Base-by-base conservation (phyloP, 495 filamentous ascomycete genomes). In the Podospora pseudopauciseta region DNA sequence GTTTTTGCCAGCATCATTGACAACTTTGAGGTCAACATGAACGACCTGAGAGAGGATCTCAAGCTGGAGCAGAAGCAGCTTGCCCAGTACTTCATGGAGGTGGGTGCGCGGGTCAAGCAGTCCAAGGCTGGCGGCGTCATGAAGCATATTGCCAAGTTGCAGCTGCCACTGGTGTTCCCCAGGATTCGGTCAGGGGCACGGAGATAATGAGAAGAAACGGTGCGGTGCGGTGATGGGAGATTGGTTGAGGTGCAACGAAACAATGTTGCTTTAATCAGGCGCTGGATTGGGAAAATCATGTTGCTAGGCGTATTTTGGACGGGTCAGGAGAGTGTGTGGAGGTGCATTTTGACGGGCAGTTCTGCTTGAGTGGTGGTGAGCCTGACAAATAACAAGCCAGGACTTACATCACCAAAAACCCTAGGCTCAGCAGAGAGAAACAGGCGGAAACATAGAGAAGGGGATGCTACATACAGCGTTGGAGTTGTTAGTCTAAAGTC, bases 81-180 rank as follows among this genome's bases (percentile, higher is more conserved):
- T 60, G 76, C 68, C 19, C 80, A 86, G 69, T 94, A 93, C 74
- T 97, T 94, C 83, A 78, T 82, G 39, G 94, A 97, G 75, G 85
- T 99, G 72, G 95, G 95, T 2, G 94, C 91, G 32, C 83, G 80
- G 68, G 78, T 89, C 18, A 81, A 69, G 69, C 77, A 81, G 61
- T 72, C 80, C 53, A 84, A 82, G 59, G 82, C 84, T 27, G 81
- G 71, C 13, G 84, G 87, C 67, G 79, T 80, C 66, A 74, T 79
- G 49, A 83, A 84, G 26, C 84, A 89, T 65, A 83, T 86, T 59
- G 94, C 91, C 18, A 84, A 86, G 66, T 81, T 99, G 70, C 88
- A 82, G 68, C 72, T 97, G 64, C 96, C 96, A 1, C 79, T 97
- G 66, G 85, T 89, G 66, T 97, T 98, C 74, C 95, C 95, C 0